These are phyloP conservation scores for Fraxinus baroniana DNA, from an alignment of 305 asterid species.

Conservation along the genomic window DNA sequence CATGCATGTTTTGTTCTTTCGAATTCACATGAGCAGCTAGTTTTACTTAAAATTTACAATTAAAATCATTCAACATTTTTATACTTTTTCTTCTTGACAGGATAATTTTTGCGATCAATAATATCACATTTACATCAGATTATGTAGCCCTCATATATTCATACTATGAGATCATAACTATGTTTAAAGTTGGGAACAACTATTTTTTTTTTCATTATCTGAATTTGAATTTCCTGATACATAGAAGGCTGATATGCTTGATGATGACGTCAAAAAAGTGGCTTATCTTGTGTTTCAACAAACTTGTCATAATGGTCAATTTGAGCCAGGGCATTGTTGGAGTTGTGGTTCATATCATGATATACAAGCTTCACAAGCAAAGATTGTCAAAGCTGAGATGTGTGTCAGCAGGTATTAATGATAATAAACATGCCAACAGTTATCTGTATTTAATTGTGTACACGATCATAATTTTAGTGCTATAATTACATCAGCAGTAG, in stretches of 20 bases:
- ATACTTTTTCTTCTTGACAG: slow-evolving; percentile 8
- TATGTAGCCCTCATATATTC: background rate
- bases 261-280: slow-evolving; percentile 35
- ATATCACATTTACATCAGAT: background rate
- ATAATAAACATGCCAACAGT: background rate
- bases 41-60: slow-evolving; percentile 4
- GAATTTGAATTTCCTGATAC: slow-evolving; percentile 8
- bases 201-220: slow-evolving; percentile 4
- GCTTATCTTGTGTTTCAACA: slow-evolving; percentile 42
- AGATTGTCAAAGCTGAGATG: slow-evolving; percentile 46
- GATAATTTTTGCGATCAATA: background rate
- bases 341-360: slow-evolving; percentile 59
- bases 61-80: background rate
- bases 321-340: slow-evolving; percentile 63
- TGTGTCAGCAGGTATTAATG: slow-evolving; percentile 49
- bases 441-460: background rate
- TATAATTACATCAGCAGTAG: background rate
- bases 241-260: slow-evolving; percentile 39
- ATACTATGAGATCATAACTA: slow-evolving; percentile 13
- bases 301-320: slow-evolving; percentile 29
- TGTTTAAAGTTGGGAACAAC: background rate
- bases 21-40: background rate
- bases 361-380: slow-evolving; percentile 49
- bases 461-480: background rate
- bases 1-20: background rate